A percentile compares a stretch with the other conserved stretches of the same genome.
phyloP scores from a whole-genome alignment of 495 filamentous ascomycete species.

The Hypoxylon crocopeplum region DNA sequence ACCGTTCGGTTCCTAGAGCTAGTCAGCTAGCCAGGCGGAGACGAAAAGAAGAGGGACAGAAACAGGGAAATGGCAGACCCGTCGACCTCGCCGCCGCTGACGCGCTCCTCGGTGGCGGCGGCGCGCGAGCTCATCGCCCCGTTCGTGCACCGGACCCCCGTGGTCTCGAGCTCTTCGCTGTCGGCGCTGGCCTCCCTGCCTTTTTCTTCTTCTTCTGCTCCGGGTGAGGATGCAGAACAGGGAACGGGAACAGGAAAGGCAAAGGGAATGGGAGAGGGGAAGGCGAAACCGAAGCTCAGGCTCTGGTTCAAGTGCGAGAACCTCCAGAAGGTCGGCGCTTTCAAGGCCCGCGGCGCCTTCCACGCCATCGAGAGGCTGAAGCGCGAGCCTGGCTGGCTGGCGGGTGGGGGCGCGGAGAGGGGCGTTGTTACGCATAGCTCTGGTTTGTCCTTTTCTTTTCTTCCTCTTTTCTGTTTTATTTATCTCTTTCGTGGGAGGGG shows the following conservation, averaged over 20 bases:
- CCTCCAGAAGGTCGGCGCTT: conserved; percentile 87
- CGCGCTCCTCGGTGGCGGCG: conserved; percentile 67
- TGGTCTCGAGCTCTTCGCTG: conserved; percentile 78
- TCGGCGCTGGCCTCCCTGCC: conserved; percentile 76
- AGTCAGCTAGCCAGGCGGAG: too few species aligned
- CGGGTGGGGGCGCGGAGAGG: conserved; percentile 54
- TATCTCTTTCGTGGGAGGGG: too few species aligned
- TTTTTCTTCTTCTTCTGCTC: not conserved
- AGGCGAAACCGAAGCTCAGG: conserved; percentile 69
- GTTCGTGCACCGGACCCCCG: conserved; percentile 83
- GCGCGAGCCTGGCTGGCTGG: conserved; percentile 65
- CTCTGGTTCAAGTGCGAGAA: conserved; percentile 99
- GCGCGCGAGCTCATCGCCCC: conserved; percentile 76
- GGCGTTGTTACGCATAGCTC: conserved; percentile 94
- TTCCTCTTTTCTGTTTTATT: conserved; percentile 9
- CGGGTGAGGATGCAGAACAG: conserved; percentile 1
- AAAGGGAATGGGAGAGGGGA: conserved; percentile 57
- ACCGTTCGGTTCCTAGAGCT: too few species aligned
- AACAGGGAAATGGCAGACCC: conserved; percentile 53
- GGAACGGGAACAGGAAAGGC: conserved; percentile 63
- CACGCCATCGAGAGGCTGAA: conserved; percentile 82
- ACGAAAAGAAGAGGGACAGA: not conserved
- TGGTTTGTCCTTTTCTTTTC: conserved; percentile 58
- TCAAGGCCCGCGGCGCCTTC: conserved; percentile 91
- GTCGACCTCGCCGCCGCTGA: conserved; percentile 64